These are phyloP conservation scores for Boletus huronensis DNA, from an alignment of 768 basidiomycete species.

Conservation along the genomic window DNA sequence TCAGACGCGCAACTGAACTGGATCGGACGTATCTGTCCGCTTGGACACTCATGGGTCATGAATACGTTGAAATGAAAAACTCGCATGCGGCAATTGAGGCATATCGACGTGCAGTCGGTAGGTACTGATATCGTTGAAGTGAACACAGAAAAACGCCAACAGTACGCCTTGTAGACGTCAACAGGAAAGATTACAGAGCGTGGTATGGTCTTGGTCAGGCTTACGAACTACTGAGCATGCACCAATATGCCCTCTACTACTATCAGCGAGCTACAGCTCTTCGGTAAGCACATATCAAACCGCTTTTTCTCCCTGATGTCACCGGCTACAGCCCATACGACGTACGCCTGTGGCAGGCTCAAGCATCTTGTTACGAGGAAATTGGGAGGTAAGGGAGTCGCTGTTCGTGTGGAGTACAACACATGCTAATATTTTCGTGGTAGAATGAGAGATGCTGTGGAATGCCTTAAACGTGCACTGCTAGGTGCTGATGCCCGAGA, in stretches of 20 bases:
- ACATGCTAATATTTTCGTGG: slow-evolving; percentile 6
- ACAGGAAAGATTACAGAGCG: slow-evolving; percentile 93
- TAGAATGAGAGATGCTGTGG: slow-evolving; percentile 85
- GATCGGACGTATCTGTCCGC: slow-evolving; percentile 94
- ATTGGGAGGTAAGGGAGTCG: slow-evolving; percentile 62
- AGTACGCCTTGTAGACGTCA: slow-evolving; percentile 63
- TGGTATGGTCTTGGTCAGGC: slow-evolving; percentile 99
- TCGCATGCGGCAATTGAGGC: slow-evolving; percentile 98
- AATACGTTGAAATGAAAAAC: slow-evolving; percentile 98
- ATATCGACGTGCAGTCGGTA: slow-evolving; percentile 93
- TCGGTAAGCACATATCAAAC: slow-evolving; percentile 45
- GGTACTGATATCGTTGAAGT: slow-evolving; percentile 23
- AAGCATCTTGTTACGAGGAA: slow-evolving; percentile 92
- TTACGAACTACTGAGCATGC: slow-evolving; percentile 96
- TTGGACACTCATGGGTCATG: slow-evolving; percentile 99
- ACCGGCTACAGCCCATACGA: slow-evolving; percentile 75
- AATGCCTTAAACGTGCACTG: slow-evolving; percentile 88
- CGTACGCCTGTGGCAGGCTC: slow-evolving; percentile 92
- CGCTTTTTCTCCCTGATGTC: not conserved
- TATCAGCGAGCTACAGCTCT: slow-evolving; percentile 94
- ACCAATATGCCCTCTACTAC: slow-evolving; percentile 92
- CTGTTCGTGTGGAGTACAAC: not conserved
- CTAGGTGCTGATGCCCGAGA: slow-evolving; percentile 77
- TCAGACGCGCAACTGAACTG: slow-evolving; percentile 89
- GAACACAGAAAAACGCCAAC: not conserved